Base-by-base conservation (phyloP, 208 protist genomes). In the Wallacemonas collosoma region DNA sequence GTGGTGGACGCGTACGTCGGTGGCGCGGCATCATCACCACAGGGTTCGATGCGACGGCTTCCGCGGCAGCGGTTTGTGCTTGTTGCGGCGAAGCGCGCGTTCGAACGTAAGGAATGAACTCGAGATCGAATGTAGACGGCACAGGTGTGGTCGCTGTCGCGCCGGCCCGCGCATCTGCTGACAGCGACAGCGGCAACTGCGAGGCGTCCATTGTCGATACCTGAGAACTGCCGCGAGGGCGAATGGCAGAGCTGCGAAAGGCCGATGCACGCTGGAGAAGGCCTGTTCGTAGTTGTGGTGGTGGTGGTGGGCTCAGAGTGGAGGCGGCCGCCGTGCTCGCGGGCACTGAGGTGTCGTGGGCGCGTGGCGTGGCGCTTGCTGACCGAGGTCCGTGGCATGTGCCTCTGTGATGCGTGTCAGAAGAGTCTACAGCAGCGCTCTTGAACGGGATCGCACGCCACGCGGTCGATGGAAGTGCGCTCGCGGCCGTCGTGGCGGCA, bases 221-320 rank as follows among this genome's bases (percentile, higher is more conserved):
- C 26, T 26, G 26, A 26, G 26, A 26, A 26, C 26, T 26, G 26
- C 60, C 60, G 39, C 60, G 60, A 11, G 40, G 15, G n/a, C 60
- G 60, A 35, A 65, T 65, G 40, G 60, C 60, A 26, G n/a, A 5
- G 60, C 60, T 65, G 14, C 36, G 60, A 65, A 65, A 65, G 26
- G 60, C 12, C 7, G 38, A 26, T 3, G 40, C 15, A 5, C 43
- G 38, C 43, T 44, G 60, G 2, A 8, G 3, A 5, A 65, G 40
- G 43, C 57, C 17, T n/a, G 57, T 45, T 4, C 57, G 57, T 26
- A 26, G 0, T 26, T 26, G 26, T 7, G 3, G 57, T 38, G 39
- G 57, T 7, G 7, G 26, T n/a, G 38, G 44, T 17, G 9, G 14
- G 53, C 26, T 8, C 17, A 50, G 45, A 50, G 53, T n/a, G 53